A percentile compares a stretch with the other conserved stretches of the same genome.
These are phyloP conservation scores for Metarhizium rileyi DNA, from an alignment of 2,329 filamentous ascomycete species.

Conservation along the genomic window DNA sequence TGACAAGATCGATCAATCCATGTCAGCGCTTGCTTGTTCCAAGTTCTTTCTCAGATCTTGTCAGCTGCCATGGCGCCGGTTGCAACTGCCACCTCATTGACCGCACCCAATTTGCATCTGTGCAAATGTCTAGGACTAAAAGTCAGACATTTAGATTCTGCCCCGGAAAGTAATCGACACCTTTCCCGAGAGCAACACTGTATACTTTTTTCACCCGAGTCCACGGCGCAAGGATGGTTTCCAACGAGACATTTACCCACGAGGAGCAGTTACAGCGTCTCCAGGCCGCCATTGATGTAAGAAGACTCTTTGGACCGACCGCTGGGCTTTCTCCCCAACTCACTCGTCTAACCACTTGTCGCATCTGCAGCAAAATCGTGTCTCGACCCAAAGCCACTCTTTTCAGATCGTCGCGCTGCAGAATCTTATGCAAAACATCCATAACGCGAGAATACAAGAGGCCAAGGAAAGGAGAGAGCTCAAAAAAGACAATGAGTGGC, in stretches of 20 bases:
- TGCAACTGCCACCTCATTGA: no score
- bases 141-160: no score
- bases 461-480: neutral
- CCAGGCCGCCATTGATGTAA: neutral
- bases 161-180: no score
- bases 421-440: slow-evolving; percentile 5
- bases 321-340: no score
- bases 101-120: no score
- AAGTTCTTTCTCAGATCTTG: no score
- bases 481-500: neutral
- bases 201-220: neutral
- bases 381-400: slow-evolving; percentile 4
- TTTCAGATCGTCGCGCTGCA: slow-evolving; percentile 11
- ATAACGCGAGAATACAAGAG: neutral
- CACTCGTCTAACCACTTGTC: neutral
- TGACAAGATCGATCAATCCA: no score
- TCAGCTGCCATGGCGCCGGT: no score
- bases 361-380: neutral
- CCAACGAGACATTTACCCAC: neutral
- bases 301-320: no score
- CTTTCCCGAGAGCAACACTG: no score
- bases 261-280: neutral
- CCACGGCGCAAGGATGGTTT: neutral
- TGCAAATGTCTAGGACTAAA: no score
- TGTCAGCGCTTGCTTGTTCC: no score